Percentiles rank a stretch among this genome's conserved stretches.
phyloP scores from a whole-genome alignment of 192 early-diverging fungal species.

The Entomortierella lignicola region DNA sequence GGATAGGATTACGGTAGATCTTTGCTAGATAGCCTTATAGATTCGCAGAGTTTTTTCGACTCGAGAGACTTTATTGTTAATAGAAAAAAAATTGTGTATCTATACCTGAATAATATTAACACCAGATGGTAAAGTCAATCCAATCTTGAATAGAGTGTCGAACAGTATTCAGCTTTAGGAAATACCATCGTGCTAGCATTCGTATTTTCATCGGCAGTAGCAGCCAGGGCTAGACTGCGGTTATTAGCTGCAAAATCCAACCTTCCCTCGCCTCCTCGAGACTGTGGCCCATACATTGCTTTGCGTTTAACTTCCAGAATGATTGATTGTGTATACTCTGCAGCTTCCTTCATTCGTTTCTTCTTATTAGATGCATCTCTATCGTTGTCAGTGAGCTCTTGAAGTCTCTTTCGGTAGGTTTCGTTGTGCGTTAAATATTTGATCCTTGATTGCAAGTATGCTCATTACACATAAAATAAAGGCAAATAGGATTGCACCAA shows the following conservation, averaged over 20 bases:
- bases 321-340: slow-evolving; percentile 32
- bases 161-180: slow-evolving; percentile 48
- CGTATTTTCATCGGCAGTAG: slow-evolving; percentile 38
- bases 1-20: too few relatives aligned
- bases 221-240: slow-evolving; percentile 28
- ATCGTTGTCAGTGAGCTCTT: slow-evolving; percentile 25
- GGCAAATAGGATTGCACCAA: slow-evolving; percentile 28
- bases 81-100: too few relatives aligned
- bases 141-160: slow-evolving; percentile 66
- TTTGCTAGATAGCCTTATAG: too few relatives aligned
- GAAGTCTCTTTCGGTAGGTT: slow-evolving; percentile 30
- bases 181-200: slow-evolving; percentile 47
- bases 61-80: too few relatives aligned
- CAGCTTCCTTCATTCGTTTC: slow-evolving; percentile 22
- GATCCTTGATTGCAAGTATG: slow-evolving; percentile 44
- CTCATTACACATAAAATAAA: slow-evolving; percentile 31
- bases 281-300: slow-evolving; percentile 8
- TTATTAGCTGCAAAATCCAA: slow-evolving; percentile 33
- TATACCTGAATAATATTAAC: slow-evolving; percentile 67
- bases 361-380: slow-evolving; percentile 25
- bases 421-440: slow-evolving; percentile 33
- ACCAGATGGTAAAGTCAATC: slow-evolving; percentile 49
- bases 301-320: slow-evolving; percentile 20
- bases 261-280: not conserved
- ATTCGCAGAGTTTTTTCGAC: too few relatives aligned